A percentile compares a stretch with the other conserved stretches of the same genome.
These are phyloP conservation scores for Yarrowia sp. DNA, from an alignment of 805 yeast species.

Conservation along the genomic window DNA sequence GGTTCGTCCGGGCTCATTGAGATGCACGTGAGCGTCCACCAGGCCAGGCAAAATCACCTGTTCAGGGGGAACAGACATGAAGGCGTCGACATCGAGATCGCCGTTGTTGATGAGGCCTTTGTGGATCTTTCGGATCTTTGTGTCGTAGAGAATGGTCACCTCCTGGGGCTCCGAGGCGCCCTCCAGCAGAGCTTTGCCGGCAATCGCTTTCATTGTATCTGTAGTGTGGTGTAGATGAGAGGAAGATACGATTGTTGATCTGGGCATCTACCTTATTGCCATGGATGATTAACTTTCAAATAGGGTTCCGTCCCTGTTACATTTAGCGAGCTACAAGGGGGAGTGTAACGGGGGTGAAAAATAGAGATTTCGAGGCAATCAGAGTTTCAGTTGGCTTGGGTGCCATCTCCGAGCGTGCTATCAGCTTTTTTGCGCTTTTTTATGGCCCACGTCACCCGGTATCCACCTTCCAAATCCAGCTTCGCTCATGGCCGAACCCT, in stretches of 20 bases:
- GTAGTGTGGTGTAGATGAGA: conserved; percentile 6
- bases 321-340: not conserved
- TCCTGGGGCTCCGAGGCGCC: conserved; percentile 27
- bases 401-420: not conserved
- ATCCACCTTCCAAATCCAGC: not conserved
- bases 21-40: conserved; percentile 92
- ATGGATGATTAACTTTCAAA: not conserved
- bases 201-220: conserved; percentile 27
- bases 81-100: conserved; percentile 24
- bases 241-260: not conserved
- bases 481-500: conserved; percentile 1
- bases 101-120: not conserved
- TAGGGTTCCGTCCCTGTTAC: conserved; percentile 5
- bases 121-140: conserved; percentile 13
- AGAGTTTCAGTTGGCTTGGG: not conserved
- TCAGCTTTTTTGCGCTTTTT: no score
- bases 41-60: conserved; percentile 80
- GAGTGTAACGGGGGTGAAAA: no score
- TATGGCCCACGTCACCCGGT: not conserved
- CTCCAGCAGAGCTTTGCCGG: conserved; percentile 29
- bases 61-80: conserved; percentile 12
- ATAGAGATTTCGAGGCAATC: not conserved
- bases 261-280: not conserved
- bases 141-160: conserved; percentile 28
- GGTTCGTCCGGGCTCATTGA: conserved; percentile 97